Evolutionary conservation across 768 basidiomycete species (phyloP).

Genomic region (Clavulina sp.): DNA sequence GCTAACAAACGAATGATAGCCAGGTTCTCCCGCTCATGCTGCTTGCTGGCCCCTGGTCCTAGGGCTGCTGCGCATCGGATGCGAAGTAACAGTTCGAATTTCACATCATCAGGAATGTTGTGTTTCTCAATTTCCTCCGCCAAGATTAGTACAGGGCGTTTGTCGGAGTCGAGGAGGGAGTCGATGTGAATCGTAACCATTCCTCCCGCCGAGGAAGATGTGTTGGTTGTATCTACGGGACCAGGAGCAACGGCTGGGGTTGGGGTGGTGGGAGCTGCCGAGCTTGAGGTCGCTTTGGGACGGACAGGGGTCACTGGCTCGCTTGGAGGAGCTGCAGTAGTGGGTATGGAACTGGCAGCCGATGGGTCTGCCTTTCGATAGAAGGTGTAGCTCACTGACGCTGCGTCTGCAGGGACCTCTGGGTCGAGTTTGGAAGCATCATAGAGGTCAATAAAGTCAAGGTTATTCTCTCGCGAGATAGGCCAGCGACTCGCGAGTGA

Average conservation of each 20-base stretch:
- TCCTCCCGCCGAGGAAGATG: conserved; percentile 16
- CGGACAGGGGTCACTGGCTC: not conserved
- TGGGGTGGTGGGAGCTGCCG: conserved; percentile 19
- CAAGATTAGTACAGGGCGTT: conserved; percentile 58
- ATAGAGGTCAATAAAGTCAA: conserved; percentile 57
- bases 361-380: conserved; percentile 40
- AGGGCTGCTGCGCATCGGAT: conserved; percentile 66
- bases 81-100: conserved; percentile 74
- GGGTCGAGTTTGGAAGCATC: conserved; percentile 35
- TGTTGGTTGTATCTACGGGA: conserved; percentile 14
- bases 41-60: conserved; percentile 23
- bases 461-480: conserved; percentile 59
- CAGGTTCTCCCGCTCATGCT: conserved; percentile 55
- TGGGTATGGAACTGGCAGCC: not conserved
- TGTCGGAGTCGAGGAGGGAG: conserved; percentile 42
- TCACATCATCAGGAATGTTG: conserved; percentile 60
- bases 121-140: conserved; percentile 52
- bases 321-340: not conserved
- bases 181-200: conserved; percentile 41
- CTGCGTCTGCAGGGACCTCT: conserved; percentile 51
- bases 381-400: conserved; percentile 67
- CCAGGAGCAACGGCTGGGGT: conserved; percentile 28
- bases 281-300: conserved; percentile 14
- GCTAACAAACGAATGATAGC: conserved; percentile 67
- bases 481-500: conserved; percentile 77